Conservation (phyloP, 805 yeast species). For the Saturnispora dispora region DNA sequence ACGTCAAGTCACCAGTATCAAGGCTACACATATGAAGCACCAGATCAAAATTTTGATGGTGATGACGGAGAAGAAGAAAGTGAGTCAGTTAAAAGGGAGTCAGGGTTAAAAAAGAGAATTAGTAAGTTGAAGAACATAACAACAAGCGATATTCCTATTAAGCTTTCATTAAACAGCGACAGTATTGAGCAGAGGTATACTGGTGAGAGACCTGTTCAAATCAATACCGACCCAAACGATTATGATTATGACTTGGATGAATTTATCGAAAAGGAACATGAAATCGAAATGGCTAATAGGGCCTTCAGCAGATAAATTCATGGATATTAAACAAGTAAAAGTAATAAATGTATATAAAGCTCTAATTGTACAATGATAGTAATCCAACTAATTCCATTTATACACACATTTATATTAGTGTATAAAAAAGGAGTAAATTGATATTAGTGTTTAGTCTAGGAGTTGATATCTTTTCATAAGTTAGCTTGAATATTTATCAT, state of each 20-base stretch:
- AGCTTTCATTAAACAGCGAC: conserved; percentile 17
- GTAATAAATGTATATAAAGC: background rate
- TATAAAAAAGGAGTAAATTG: background rate
- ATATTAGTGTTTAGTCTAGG: background rate
- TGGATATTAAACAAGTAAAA: background rate
- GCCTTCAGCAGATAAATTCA: background rate
- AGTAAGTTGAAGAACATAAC: background rate
- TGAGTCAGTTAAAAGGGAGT: background rate
- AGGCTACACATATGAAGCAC: conserved; percentile 22
- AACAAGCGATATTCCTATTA: conserved; percentile 25
- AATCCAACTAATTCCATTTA: background rate
- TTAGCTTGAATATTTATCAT: background rate
- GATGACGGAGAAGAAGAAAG: background rate
- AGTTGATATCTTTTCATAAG: background rate
- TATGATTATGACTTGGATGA: conserved; percentile 43
- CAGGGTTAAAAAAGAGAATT: conserved; percentile 7
- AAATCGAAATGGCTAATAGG: conserved; percentile 16
- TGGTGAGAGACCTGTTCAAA: background rate
- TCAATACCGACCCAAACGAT: conserved; percentile 31
- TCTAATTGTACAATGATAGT: background rate
- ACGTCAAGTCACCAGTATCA: conserved; percentile 1
- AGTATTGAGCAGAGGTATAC: conserved; percentile 1
- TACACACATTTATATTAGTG: background rate
- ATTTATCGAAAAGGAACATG: conserved; percentile 31
- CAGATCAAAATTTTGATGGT: conserved; percentile 21